Conservation (phyloP, 345 rosid genomes). For the Lepidium aucheri region DNA sequence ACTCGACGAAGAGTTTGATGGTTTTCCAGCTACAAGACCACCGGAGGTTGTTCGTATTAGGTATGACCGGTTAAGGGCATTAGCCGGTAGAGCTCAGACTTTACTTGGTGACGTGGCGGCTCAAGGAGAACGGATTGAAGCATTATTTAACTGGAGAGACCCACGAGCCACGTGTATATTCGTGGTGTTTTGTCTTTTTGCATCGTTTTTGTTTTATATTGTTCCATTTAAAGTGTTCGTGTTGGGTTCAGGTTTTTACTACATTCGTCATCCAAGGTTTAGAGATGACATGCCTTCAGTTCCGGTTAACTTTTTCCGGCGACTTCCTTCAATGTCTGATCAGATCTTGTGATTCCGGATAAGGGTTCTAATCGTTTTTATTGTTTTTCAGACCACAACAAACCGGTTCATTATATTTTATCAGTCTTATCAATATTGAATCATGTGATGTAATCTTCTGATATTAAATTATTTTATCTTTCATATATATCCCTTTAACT, state of each 20-base stretch:
- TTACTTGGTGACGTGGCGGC: conserved; percentile 78
- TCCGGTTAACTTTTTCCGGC: conserved; percentile 65
- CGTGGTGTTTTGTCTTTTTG: conserved; percentile 52
- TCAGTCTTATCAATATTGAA: background rate
- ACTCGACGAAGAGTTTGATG: conserved; percentile 87
- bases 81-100: conserved; percentile 78
- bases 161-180: conserved; percentile 84
- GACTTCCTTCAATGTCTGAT: conserved; percentile 80
- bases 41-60: conserved; percentile 50
- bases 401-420: no score
- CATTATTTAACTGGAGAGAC: conserved; percentile 75
- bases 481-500: background rate
- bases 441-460: conserved; percentile 12
- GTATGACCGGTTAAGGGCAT: conserved; percentile 69
- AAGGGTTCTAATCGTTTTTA: background rate
- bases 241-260: conserved; percentile 60
- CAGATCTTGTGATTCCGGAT: conserved; percentile 45
- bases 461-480: conserved; percentile 2
- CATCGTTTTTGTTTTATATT: conserved; percentile 58
- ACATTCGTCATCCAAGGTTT: conserved; percentile 81
- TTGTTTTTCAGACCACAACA: no score
- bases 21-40: conserved; percentile 54
- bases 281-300: conserved; percentile 78
- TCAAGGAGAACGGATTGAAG: conserved; percentile 80
- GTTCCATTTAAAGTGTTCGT: conserved; percentile 62